Evolutionary conservation across 768 basidiomycete genomes (phyloP).

Genomic region (Panus rudis): DNA sequence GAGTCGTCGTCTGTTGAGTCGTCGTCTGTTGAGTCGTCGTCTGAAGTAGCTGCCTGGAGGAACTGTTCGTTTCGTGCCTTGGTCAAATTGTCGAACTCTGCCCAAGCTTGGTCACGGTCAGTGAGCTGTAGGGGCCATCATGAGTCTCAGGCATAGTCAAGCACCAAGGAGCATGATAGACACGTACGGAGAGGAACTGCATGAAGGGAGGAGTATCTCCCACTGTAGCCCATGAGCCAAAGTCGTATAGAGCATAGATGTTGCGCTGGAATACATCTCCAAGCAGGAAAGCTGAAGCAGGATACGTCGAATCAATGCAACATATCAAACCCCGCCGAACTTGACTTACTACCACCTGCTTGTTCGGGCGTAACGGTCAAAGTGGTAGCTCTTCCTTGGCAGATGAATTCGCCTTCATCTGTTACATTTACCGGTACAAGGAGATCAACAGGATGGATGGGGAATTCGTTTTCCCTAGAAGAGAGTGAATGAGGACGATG

Average conservation of each 20-base stretch:
- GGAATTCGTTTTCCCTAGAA: too few relatives aligned
- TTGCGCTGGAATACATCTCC: slow-evolving; percentile 16
- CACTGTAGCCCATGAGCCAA: slow-evolving; percentile 5
- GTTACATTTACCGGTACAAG: background rate
- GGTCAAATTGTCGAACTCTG: slow-evolving; percentile 4
- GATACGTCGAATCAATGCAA: background rate
- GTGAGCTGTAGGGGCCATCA: background rate
- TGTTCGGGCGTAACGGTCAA: background rate
- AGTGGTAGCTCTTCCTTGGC: slow-evolving; percentile 2
- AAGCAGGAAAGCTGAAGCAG: slow-evolving; percentile 8
- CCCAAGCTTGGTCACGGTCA: slow-evolving; percentile 4
- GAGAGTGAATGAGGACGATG: too few relatives aligned
- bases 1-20: too few relatives aligned
- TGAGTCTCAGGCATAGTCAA: background rate
- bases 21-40: too few relatives aligned
- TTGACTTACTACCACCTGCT: background rate
- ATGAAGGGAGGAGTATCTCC: slow-evolving; percentile 3
- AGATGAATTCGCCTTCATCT: slow-evolving; percentile 1
- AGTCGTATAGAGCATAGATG: slow-evolving; percentile 15
- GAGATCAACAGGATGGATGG: slow-evolving; percentile 11
- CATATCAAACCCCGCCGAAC: background rate
- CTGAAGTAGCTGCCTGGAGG: too few relatives aligned
- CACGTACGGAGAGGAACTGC: slow-evolving; percentile 12
- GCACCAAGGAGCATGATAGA: background rate
- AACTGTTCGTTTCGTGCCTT: too few relatives aligned